These are phyloP conservation scores for Phytophthora hibernalis DNA, from an alignment of 352 stramenopile genomes.

Conservation along the genomic window DNA sequence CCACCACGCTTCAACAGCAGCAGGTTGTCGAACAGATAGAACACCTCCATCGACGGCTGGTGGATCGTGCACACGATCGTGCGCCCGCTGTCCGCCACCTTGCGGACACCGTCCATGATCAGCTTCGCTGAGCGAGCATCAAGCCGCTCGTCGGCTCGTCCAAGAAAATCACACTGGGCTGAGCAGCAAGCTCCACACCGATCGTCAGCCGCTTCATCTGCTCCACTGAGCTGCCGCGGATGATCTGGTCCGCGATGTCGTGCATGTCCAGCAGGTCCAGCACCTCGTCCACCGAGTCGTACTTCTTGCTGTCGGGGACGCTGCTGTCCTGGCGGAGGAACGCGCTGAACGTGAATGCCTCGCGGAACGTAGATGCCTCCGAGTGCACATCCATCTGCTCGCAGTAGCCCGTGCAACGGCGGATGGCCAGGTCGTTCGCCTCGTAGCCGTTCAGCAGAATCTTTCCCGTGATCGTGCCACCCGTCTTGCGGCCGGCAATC, in stretches of 20 bases:
- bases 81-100: no score
- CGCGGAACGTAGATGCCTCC: constrained; percentile 86
- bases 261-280: constrained; percentile 9
- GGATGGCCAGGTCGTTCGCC: constrained; percentile 51
- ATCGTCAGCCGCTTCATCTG: no score
- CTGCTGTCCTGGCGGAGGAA: no score
- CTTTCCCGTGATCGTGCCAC: not conserved
- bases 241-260: no score
- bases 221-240: no score
- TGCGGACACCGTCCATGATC: no score
- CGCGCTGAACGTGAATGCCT: constrained; percentile 41
- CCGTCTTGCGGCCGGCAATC: constrained; percentile 23
- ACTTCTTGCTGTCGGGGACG: no score
- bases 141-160: no score
- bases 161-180: no score
- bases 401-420: constrained; percentile 58
- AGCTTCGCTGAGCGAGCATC: no score
- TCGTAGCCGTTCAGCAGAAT: constrained; percentile 36
- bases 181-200: no score
- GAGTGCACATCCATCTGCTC: constrained; percentile 91
- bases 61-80: not conserved
- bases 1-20: constrained; percentile 13
- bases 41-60: constrained; percentile 13
- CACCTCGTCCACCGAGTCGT: no score
- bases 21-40: constrained; percentile 6